Conservation (phyloP, 768 basidiomycete genomes). For the Phanerochaete sordida region DNA sequence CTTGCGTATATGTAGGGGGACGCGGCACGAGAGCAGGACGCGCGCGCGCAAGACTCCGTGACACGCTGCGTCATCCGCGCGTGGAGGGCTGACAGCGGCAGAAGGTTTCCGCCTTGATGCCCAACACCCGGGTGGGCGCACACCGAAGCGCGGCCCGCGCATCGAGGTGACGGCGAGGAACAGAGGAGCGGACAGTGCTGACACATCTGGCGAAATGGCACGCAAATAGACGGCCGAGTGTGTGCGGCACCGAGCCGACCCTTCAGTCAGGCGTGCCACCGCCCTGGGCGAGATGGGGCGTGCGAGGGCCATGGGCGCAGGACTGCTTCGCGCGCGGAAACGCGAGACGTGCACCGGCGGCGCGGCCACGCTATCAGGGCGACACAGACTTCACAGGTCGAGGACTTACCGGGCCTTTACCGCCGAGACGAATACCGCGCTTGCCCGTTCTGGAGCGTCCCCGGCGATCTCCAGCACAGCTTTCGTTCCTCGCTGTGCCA, state of each 20-base stretch:
- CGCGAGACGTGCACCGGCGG: slow-evolving; percentile 1
- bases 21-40: not conserved
- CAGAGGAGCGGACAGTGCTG: not conserved
- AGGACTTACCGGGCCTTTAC: slow-evolving; percentile 12
- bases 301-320: not conserved
- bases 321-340: slow-evolving; percentile 2
- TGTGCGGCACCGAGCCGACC: not conserved
- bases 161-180: not conserved
- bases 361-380: not conserved
- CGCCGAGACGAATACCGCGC: not conserved
- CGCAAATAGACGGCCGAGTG: not conserved
- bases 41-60: not conserved
- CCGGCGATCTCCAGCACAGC: slow-evolving; percentile 1
- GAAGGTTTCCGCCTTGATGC: not conserved
- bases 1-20: not conserved
- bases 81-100: not conserved
- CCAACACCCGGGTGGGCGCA: not conserved
- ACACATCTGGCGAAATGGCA: not conserved
- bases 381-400: slow-evolving; percentile 2
- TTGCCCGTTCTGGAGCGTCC: not conserved
- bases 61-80: slow-evolving; percentile 1
- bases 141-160: not conserved
- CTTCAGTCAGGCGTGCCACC: not conserved
- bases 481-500: not conserved
- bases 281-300: not conserved